A percentile compares a stretch with the other conserved stretches of the same genome.
phyloP scores from a whole-genome alignment of 345 rosid genomes.

The Arabis alpina region DNA sequence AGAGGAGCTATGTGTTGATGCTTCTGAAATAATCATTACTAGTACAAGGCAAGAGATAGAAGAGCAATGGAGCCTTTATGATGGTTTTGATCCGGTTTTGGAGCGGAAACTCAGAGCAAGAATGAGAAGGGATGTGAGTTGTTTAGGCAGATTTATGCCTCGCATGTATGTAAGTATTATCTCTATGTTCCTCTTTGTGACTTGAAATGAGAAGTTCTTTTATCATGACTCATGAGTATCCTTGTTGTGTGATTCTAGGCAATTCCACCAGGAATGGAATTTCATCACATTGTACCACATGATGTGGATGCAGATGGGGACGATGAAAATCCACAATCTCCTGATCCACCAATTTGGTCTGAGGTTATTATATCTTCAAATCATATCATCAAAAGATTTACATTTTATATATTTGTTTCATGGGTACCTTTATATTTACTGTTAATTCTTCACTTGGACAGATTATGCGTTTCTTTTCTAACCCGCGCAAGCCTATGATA shows the following conservation, averaged over 20 bases:
- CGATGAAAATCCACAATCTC: conserved; percentile 60
- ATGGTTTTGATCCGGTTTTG: conserved; percentile 72
- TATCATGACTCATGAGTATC: conserved; percentile 8
- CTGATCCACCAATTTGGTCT: conserved; percentile 83
- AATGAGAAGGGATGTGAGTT: conserved; percentile 73
- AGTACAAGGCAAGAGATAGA: conserved; percentile 81
- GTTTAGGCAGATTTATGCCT: conserved; percentile 79
- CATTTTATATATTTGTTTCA: not conserved
- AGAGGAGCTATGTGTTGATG: conserved; percentile 73
- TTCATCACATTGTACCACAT: conserved; percentile 74
- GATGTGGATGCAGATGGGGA: conserved; percentile 80
- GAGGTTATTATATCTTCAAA: conserved; percentile 55
- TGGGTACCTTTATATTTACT: conserved; percentile 13
- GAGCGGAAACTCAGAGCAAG: conserved; percentile 78
- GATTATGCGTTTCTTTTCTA: conserved; percentile 85
- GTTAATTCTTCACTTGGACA: conserved; percentile 41
- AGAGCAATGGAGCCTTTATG: conserved; percentile 80
- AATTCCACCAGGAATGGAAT: conserved; percentile 98
- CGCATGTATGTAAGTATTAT: conserved; percentile 69
- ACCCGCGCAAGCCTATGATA: conserved; percentile 82
- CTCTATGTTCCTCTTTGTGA: conserved; percentile 5
- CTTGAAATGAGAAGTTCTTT: not conserved
- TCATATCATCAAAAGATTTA: not conserved
- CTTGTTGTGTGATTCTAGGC: conserved; percentile 49
- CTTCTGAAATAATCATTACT: conserved; percentile 73